Conservation (phyloP, 2,329 filamentous ascomycete species). For the Ophiosphaerella korrae region DNA sequence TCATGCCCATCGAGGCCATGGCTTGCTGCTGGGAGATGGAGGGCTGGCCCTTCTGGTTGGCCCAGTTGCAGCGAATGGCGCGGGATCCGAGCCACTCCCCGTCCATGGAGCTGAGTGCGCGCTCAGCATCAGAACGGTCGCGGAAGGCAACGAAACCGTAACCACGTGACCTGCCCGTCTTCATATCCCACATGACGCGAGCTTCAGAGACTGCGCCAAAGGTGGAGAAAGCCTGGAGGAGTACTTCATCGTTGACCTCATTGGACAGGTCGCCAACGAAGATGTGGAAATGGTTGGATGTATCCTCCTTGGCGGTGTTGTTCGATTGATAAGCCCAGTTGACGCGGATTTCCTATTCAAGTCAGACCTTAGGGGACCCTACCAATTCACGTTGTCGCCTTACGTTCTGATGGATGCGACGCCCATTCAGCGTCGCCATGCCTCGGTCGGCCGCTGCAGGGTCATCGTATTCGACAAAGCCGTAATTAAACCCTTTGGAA, state of each 20-base stretch:
- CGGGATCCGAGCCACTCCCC: slow-evolving; percentile 98
- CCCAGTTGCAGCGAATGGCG: slow-evolving; percentile 99
- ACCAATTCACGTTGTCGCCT: slow-evolving; percentile 48
- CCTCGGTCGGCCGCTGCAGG: slow-evolving; percentile 94
- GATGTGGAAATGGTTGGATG: slow-evolving; percentile 97
- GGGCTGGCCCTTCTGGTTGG: slow-evolving; percentile 99
- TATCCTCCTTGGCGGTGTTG: slow-evolving; percentile 92
- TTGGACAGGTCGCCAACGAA: slow-evolving; percentile 98
- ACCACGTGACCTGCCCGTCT: slow-evolving; percentile 94
- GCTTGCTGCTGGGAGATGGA: slow-evolving; percentile 97
- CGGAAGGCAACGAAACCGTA: slow-evolving; percentile 98
- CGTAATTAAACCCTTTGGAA: slow-evolving; percentile 93
- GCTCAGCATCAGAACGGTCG: slow-evolving; percentile 90
- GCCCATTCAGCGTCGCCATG: slow-evolving; percentile 95
- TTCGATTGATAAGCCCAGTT: slow-evolving; percentile 99
- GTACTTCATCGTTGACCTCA: slow-evolving; percentile 96
- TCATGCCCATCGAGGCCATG: slow-evolving; percentile 98
- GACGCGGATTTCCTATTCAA: slow-evolving; percentile 85
- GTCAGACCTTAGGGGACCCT: slow-evolving; percentile 29
- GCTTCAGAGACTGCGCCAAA: slow-evolving; percentile 97
- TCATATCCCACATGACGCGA: slow-evolving; percentile 99
- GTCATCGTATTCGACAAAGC: slow-evolving; percentile 98
- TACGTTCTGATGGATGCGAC: slow-evolving; percentile 94
- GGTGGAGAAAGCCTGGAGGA: slow-evolving; percentile 91
- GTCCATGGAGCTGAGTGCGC: slow-evolving; percentile 96